Base-by-base conservation (phyloP, 345 rosid genomes). In the Hibiscus tridactylites region DNA sequence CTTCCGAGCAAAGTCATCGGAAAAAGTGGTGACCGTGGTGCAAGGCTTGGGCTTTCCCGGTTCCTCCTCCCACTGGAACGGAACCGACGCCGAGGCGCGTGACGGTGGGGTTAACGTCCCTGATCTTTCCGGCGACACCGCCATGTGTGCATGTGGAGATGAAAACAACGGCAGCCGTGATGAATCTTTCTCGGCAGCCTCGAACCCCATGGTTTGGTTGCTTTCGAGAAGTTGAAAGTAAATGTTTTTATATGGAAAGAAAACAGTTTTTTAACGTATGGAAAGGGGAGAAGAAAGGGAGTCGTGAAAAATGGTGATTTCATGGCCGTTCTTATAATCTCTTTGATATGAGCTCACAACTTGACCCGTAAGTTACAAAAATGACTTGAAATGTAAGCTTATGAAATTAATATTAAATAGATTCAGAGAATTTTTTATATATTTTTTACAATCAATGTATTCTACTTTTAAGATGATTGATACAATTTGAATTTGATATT, bases 51-150 rank as follows among this genome's bases (percentile, higher is more conserved):
- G 98, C 78, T 90, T 92, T 28, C 98, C 96, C 6, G 98, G 97
- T 79, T 87, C 83, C 35, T 92, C 93, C 61, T 92, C 98, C 98
- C 98, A 92, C 5, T 85, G 84, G 64, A 92, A 92, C 6, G 98
- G 98, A 57, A 92, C 91, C 3, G 92, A 79, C 5, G 91, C 98
- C 29, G 81, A 76, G 13, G 87, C 73, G 42, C 82, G 82, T 53
- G 80, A 76, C 11, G 96, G 94, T 58, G 97, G 86, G 50, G 92
- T 87, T 61, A 78, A 64, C 80, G 65, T 80, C 56, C 82, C 81
- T 75, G 90, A 79, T 65, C 78, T 83, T 58, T 87, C 84, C 59
- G 97, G 91, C 3, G 93, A 90, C 56, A 72, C 71, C 21, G 68
- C 71, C 21, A 75, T 73, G 16, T 59, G 73, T 50, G 85, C 70